Evolutionary conservation across 495 filamentous ascomycete species (phyloP).

Genomic region (Lasiosphaeriaceae sp.): DNA sequence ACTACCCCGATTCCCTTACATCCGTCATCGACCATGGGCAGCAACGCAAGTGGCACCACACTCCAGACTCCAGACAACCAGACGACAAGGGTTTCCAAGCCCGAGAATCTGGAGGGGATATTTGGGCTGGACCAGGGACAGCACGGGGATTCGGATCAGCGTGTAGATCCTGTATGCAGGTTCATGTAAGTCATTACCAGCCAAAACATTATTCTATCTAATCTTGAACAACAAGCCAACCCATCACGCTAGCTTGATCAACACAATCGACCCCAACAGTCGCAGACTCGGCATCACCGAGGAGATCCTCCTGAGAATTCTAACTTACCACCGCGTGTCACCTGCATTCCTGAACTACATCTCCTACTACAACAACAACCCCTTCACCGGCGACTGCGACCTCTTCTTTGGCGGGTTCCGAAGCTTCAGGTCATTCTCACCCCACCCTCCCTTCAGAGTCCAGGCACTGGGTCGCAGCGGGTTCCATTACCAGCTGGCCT

Average conservation of each 20-base stretch:
- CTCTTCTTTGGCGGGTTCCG: conserved; percentile 10
- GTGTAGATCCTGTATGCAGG: conserved; percentile 1
- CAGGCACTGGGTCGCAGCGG: conserved; percentile 13
- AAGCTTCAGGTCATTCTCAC: conserved; percentile 1
- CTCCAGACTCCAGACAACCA: background rate
- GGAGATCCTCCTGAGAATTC: conserved; percentile 11
- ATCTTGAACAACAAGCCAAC: background rate
- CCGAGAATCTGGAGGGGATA: background rate
- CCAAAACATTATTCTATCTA: background rate
- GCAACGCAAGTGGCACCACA: background rate
- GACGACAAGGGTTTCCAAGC: background rate
- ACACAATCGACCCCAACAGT: background rate
- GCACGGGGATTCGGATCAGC: no score
- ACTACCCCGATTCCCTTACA: background rate
- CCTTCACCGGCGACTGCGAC: background rate
- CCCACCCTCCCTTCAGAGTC: background rate
- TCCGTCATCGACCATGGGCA: background rate
- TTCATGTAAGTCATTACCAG: conserved; percentile 5
- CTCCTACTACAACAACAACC: background rate
- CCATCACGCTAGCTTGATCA: background rate
- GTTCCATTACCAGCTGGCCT: conserved; percentile 8
- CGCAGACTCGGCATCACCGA: conserved; percentile 11
- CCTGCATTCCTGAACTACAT: conserved; percentile 11
- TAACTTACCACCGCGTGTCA: conserved; percentile 16
- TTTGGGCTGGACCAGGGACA: background rate